Evolutionary conservation across 176 grass and related monocot species (phyloP), one percentile per base, ranked within the genome.

Genomic region (Oryza glumipatula): DNA sequence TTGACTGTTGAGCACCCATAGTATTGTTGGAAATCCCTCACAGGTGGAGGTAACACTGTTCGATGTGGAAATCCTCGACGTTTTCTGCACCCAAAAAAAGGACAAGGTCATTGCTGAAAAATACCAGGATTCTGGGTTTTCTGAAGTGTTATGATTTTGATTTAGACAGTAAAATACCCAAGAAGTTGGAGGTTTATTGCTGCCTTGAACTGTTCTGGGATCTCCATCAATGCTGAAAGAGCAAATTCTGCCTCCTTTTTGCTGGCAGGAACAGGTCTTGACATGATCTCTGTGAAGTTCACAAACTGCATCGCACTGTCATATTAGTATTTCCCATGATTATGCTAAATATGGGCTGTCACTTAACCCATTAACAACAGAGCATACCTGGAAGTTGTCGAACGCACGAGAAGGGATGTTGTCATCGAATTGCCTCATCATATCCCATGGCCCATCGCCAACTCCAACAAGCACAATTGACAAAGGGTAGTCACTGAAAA

Each of bases 391-490:
- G 72, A 97, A 94, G 63, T 97, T 94, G 66, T 94, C 92, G 17
- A 94, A 94, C 70, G 85, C 80, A 16, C 94, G 88, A 70, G 85
- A 84, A 16, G 94, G 94, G 79, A 90, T 92, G 74, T 94, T 90
- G 49, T 94, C 89, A 14, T 94, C 92, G n/a, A 97, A 97, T 90
- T 90, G 39, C 63, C 58, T 90, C 90, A 97, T 94, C 88, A 88
- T 90, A 47, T 97, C 92, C 94, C 94, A 97, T 68, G 94, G 92
- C 15, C 90, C 92, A 63, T 97, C 94, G 26, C 94, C 90, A 41
- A 97, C 92, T 54, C 92, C 94, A 78, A 94, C 94, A 70, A 97
- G 76, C 66, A 97, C 80, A 85, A 97, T 97, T 74, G 92, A 97
- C 61, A 92, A 69, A 26, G 94, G 86, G 82, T 90, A 92, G 19